Base-by-base conservation (phyloP, 2,329 filamentous ascomycete species). In the Xylaria sp. region DNA sequence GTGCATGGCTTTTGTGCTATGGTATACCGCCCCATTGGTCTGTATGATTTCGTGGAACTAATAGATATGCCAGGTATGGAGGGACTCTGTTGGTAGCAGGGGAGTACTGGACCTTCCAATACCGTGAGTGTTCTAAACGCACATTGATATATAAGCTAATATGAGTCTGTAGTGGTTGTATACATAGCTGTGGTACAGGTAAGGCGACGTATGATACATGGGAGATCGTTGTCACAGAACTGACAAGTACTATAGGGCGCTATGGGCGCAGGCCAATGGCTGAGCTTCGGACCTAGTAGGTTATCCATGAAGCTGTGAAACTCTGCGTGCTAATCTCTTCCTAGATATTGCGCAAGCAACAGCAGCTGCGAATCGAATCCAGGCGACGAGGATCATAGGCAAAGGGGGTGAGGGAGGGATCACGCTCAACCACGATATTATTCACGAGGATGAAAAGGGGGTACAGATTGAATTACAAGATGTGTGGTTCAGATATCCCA, bases 121-220 rank as follows among this genome's bases (percentile, higher is more conserved):
- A 84, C 63, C 74, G 67, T 68, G 52, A 66, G 67, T 54, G 20
- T 13, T 26, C 13, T 13, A 16, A 7, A 21, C 9, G n/a, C 7
- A 22, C 2, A n/a, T n/a, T 21, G 5, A 52, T 16, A 46, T 4
- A 48, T 34, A 34, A 41, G 19, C 50, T 66, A 45, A 67, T 41
- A 18, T n/a, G 1, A 16, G 9, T 18, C 9, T 39, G 2, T 22
- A 69, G 65, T 84, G 59, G 76, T 84, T n/a, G 81, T 78, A 19
- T 89, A 88, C 68, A 85, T 88, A 66, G 82, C 86, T 0, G 78
- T 88, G 11, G 80, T 89, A 16, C 83, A 89, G 61, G 86, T 66
- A 52, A 61, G 53, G 39, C 17, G 47, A 34, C 24, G 19, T 22
- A 7, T 29, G 7, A 44, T 16, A 9, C 17, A 18, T 24, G 16